Evolutionary conservation across 2,329 filamentous ascomycete genomes (phyloP), one percentile per base, ranked within the genome.

Genomic region (Proliferodiscus dingleyae): DNA sequence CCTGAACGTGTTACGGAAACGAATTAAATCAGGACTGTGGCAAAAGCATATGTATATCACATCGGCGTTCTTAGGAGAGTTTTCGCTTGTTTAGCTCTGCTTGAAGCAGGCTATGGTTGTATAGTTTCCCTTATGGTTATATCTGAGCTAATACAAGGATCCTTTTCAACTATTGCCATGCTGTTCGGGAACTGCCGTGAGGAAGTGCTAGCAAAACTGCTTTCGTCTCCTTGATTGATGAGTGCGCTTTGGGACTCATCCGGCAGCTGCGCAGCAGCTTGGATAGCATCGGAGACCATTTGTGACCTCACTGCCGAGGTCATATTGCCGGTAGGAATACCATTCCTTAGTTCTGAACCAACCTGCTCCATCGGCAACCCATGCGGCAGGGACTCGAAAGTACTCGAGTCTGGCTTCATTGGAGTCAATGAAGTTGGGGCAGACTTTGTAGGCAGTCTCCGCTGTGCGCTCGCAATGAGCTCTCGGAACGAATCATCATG

Each of bases 401-500:
- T 21, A 22, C 18, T 37, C 19, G 34, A n/a, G 18, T 21, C 34
- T n/a, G n/a, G n/a, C n/a, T n/a, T n/a, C n/a, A n/a, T n/a, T 30
- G 30, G 21, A 22, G 22, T 13, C 18, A 32, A 18, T 13, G 26
- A 10, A 37, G 23, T n/a, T 10, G 16, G 15, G 19, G 15, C 19
- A 22, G 34, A 10, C 41, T 53, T 52, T 1, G 30, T 23, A 13
- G 40, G 28, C 18, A 46, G 10, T 58, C 70, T 77, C 65, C 71
- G 72, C 50, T 79, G 78, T 13, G 91, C 93, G 56, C 77, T 82
- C 2, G 82, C 83, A 57, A 97, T 91, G 36, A 98, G 65, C 34
- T 85, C 77, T 50, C 83, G 81, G 63, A 95, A 98, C 1, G 89
- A 84, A 15, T 70, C 70, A 38, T 82, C 81, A 66, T 97, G 85